Conservation (phyloP, 257 asterid genomes). For the Fraxinus cuspidata region DNA sequence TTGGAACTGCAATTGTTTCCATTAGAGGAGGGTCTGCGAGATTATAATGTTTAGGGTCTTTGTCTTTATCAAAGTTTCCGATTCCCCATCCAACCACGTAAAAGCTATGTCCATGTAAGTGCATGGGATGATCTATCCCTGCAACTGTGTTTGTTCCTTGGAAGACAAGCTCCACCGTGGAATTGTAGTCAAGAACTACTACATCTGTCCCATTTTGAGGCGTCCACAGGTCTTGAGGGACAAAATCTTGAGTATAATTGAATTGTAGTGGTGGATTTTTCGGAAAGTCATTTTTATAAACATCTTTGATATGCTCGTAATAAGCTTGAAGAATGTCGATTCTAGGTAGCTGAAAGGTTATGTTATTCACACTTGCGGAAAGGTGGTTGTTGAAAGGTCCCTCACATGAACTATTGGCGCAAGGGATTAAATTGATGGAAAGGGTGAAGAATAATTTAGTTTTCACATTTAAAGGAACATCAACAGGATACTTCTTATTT, state of each 20-base stretch:
- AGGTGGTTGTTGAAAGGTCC: slow-evolving; percentile 39
- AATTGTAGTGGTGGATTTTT: slow-evolving; percentile 33
- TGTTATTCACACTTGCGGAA: slow-evolving; percentile 54
- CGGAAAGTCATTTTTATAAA: slow-evolving; percentile 39
- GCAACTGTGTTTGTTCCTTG: slow-evolving; percentile 46
- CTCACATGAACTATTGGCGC: slow-evolving; percentile 27
- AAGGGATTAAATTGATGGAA: slow-evolving; percentile 42
- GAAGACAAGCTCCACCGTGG: slow-evolving; percentile 51
- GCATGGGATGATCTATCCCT: slow-evolving; percentile 63
- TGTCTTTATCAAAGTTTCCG: slow-evolving; percentile 45
- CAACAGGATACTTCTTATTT: slow-evolving; percentile 25
- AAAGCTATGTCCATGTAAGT: slow-evolving; percentile 65
- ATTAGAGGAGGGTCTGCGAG: slow-evolving; percentile 55
- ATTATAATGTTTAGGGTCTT: slow-evolving; percentile 46
- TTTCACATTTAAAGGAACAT: slow-evolving; percentile 45
- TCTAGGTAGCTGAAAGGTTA: slow-evolving; percentile 33
- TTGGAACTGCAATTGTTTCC: slow-evolving; percentile 52
- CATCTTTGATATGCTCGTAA: slow-evolving; percentile 27
- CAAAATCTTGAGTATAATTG: slow-evolving; percentile 35
- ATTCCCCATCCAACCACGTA: slow-evolving; percentile 56
- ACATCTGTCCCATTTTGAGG: slow-evolving; percentile 33
- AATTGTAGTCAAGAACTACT: slow-evolving; percentile 36
- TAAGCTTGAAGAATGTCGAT: slow-evolving; percentile 50
- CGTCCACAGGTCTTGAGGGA: slow-evolving; percentile 23
- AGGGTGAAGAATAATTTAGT: slow-evolving; percentile 29